Evolutionary conservation across 805 yeast genomes (phyloP).

Genomic region (Pichia californica): DNA sequence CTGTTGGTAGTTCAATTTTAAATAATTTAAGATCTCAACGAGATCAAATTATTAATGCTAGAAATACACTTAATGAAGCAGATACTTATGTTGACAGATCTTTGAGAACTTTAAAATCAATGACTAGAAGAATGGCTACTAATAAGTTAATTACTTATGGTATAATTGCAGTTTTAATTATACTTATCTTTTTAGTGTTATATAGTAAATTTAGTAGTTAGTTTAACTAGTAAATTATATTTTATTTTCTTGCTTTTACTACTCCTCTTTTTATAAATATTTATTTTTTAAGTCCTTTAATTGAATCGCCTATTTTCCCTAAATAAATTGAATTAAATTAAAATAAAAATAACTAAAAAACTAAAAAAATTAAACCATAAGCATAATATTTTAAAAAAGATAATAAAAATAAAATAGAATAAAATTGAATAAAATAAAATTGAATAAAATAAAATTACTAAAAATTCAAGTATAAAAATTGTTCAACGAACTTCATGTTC

Average conservation of each 20-base stretch:
- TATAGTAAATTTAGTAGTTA: conserved; percentile 74
- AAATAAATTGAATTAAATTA: no score
- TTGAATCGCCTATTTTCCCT: background rate
- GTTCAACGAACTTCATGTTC: conserved; percentile 47
- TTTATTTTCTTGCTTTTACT: background rate
- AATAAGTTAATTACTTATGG: conserved; percentile 87
- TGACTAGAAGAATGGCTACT: conserved; percentile 91
- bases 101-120: conserved; percentile 75
- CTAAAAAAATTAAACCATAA: no score
- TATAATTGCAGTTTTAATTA: conserved; percentile 78
- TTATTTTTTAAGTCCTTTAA: background rate
- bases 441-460: background rate
- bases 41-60: conserved; percentile 81
- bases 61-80: conserved; percentile 83
- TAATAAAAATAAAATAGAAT: no score
- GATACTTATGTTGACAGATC: conserved; percentile 90
- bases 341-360: no score
- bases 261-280: background rate
- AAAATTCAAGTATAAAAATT: background rate
- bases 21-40: conserved; percentile 87
- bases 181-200: conserved; percentile 75
- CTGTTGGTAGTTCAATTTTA: conserved; percentile 83
- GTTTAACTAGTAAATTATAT: background rate
- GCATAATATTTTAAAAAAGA: no score
- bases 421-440: background rate